Percentiles rank a stretch among this genome's conserved stretches.
Evolutionary conservation across 352 stramenopile genomes (phyloP).

Genomic region (Phytophthora quininea): DNA sequence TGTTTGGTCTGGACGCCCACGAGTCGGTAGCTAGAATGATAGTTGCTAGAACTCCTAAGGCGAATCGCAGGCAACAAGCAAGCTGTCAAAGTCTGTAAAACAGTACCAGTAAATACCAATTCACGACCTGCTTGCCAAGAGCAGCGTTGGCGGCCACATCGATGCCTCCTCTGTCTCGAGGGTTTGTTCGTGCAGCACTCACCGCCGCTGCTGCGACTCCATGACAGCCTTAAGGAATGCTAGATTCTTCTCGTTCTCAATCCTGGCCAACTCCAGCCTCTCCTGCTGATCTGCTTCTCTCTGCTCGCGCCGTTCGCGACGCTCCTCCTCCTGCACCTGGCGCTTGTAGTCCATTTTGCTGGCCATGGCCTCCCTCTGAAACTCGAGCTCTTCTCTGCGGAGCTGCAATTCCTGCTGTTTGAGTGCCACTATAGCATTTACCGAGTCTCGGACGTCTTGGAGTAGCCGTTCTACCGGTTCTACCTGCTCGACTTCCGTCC

Average conservation of each 20-base stretch:
- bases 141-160: too few relatives aligned
- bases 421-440: conserved; percentile 18
- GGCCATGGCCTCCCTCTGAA: conserved; percentile 29
- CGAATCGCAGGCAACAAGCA: too few relatives aligned
- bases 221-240: conserved; percentile 39
- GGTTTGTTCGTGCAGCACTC: neutral
- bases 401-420: conserved; percentile 33
- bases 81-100: too few relatives aligned
- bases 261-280: conserved; percentile 31
- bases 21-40: too few relatives aligned
- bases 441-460: conserved; percentile 24
- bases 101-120: too few relatives aligned
- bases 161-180: too few relatives aligned
- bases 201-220: conserved; percentile 31
- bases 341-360: conserved; percentile 33
- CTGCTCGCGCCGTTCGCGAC: conserved; percentile 26
- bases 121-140: too few relatives aligned
- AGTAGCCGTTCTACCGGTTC: conserved; percentile 22
- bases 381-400: conserved; percentile 29
- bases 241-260: conserved; percentile 43
- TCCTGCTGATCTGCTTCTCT: conserved; percentile 34
- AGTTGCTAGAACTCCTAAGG: too few relatives aligned
- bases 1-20: too few relatives aligned
- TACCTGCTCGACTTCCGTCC: conserved; percentile 4
- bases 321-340: conserved; percentile 28